Conservation (phyloP, 306 rosid genomes). For the Abrus pulchellus region DNA sequence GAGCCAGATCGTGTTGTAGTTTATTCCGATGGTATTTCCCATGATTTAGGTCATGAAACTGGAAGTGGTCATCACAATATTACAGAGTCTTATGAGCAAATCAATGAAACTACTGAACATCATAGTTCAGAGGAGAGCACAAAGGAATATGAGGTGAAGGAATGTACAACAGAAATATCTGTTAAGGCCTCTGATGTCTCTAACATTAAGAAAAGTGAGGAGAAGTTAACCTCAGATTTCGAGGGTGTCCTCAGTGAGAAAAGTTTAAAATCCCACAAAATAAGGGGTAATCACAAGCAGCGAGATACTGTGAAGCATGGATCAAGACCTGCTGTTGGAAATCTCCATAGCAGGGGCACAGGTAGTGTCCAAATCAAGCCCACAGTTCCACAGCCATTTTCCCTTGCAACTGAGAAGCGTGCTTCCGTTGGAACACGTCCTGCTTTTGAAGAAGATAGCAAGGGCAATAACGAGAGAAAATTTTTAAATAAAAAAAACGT, state of each 20-base stretch:
- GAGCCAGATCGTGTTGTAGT: constrained; percentile 79
- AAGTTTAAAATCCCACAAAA: constrained; percentile 59
- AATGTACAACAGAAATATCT: constrained; percentile 87
- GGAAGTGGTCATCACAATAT: constrained; percentile 56
- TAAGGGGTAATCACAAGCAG: constrained; percentile 60
- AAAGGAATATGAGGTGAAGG: constrained; percentile 96
- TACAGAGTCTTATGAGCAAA: constrained; percentile 68
- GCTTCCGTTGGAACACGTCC: constrained; percentile 69
- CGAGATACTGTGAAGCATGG: constrained; percentile 58
- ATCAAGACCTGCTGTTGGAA: constrained; percentile 64
- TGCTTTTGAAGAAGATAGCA: constrained; percentile 54
- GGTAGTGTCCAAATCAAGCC: constrained; percentile 66
- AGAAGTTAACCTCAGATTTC: constrained; percentile 57
- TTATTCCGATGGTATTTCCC: constrained; percentile 69
- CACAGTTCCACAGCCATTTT: constrained; percentile 93
- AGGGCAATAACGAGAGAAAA: constrained; percentile 51
- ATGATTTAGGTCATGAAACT: constrained; percentile 62
- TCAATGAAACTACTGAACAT: constrained; percentile 66
- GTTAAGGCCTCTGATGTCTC: constrained; percentile 54
- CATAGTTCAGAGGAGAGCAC: constrained; percentile 80
- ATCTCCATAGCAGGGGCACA: constrained; percentile 58
- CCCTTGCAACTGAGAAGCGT: constrained; percentile 97
- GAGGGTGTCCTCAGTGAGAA: constrained; percentile 51
- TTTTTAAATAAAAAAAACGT: constrained; percentile 54
- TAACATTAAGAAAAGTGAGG: constrained; percentile 50